Base-by-base conservation (phyloP, 345 rosid genomes). In the Microthlaspi erraticum region DNA sequence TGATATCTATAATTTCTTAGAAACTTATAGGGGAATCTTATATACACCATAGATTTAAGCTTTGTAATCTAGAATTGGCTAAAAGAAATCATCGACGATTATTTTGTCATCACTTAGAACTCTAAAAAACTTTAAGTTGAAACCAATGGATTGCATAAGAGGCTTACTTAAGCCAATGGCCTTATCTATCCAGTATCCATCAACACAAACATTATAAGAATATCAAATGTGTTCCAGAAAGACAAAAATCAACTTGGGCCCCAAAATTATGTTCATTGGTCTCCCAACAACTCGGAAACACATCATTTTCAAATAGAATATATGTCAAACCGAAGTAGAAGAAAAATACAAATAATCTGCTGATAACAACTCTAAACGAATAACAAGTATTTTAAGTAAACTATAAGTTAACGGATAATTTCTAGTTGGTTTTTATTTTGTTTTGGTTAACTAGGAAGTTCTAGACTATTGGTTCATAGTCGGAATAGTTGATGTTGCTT, bases 181-280 rank as follows among this genome's bases (percentile, higher is more conserved):
- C 61, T 52, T 52, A 39, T 26, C 32, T 66, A 66, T 52, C 60
- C 38, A 52, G 41, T 66, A 66, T 38, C 60, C 38, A 52, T 41
- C 39, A 39, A 38, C 70, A 56, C 61, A 56, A 17, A 20, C 59
- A 23, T 16, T 56, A 34, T 18, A 16, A 56, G 41, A 36, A 36
- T 56, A 56, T 17, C 14, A 36, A 36, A 36, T 36, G 20, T 36
- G 44, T 6, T 56, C 0, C 1, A 5, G 36, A 17, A 32, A 1
- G n/a, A 13, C 8, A 54, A 54, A 0, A 41, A 41, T 12, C 7
- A 52, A 39, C 31, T 51, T 41, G 20, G 32, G 19, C 52, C 31
- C 45, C 49, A 5, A 49, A 31, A 31, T 17, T 42, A 54, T 46
- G 19, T 41, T 45, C 60, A 17, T 66, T 42, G 61, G 61, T 66